phyloP scores from a whole-genome alignment of 2,329 filamentous ascomycete species.

The Bipolaris sorokiniana region DNA sequence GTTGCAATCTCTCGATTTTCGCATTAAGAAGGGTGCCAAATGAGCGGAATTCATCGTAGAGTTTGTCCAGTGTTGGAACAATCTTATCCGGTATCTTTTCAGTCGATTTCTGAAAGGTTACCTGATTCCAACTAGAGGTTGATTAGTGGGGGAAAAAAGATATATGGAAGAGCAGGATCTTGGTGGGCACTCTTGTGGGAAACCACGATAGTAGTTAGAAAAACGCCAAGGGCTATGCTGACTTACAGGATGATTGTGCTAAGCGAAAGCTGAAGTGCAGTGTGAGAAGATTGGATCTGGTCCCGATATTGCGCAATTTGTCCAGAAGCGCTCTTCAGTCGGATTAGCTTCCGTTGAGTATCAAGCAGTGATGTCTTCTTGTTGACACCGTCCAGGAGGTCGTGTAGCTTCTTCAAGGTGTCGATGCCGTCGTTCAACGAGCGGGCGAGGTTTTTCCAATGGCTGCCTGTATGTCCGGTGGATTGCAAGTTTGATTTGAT shows the following conservation, averaged over 20 bases:
- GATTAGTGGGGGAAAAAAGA: not conserved
- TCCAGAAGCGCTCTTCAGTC: slow-evolving; percentile 24
- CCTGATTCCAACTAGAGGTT: slow-evolving; percentile 28
- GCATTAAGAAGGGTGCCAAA: slow-evolving; percentile 25
- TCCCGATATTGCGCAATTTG: slow-evolving; percentile 27
- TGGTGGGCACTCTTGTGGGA: not conserved
- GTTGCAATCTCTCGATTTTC: slow-evolving; percentile 27
- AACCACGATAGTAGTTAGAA: not conserved
- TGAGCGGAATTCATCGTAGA: slow-evolving; percentile 30
- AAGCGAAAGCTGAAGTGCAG: slow-evolving; percentile 29
- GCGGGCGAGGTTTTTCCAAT: slow-evolving; percentile 32
- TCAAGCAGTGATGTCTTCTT: slow-evolving; percentile 27
- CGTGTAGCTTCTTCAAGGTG: slow-evolving; percentile 23
- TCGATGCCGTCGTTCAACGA: slow-evolving; percentile 29
- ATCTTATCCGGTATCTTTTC: slow-evolving; percentile 29
- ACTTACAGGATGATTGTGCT: slow-evolving; percentile 35
- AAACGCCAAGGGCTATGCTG: not conserved
- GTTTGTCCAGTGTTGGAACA: slow-evolving; percentile 29
- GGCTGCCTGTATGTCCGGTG: slow-evolving; percentile 30
- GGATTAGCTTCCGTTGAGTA: slow-evolving; percentile 25
- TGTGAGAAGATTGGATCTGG: slow-evolving; percentile 31
- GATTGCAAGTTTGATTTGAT: slow-evolving; percentile 20
- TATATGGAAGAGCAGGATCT: not conserved
- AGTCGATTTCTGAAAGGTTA: slow-evolving; percentile 29
- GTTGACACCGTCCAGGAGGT: slow-evolving; percentile 23